These are phyloP conservation scores for Mortierella sp. DNA, from an alignment of 371 early-diverging fungal species.

Conservation along the genomic window DNA sequence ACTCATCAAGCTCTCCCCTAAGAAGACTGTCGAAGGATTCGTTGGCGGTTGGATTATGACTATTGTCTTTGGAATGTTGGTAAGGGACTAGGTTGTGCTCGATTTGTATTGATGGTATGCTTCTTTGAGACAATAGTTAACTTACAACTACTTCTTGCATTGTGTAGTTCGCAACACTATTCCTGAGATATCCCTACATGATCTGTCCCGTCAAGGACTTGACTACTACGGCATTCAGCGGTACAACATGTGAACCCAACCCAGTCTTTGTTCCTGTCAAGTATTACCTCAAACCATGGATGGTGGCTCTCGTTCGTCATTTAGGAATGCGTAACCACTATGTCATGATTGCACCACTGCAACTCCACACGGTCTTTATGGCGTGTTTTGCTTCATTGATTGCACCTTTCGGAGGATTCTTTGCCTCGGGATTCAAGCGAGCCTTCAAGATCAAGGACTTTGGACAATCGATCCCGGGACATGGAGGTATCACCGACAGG, in stretches of 20 bases:
- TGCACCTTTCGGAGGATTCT: conserved; percentile 99
- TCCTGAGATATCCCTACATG: conserved; percentile 82
- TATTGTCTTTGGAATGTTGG: conserved; percentile 84
- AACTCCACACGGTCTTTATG: conserved; percentile 91
- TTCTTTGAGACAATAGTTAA: too few relatives aligned
- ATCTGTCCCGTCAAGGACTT: conserved; percentile 86
- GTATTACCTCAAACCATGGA: conserved; percentile 60
- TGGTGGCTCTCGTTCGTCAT: conserved; percentile 58
- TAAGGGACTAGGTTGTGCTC: conserved; percentile 50
- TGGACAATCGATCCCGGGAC: conserved; percentile 97
- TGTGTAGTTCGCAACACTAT: conserved; percentile 58
- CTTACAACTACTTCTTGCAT: too few relatives aligned
- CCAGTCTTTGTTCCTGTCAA: conserved; percentile 74
- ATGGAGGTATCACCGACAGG: conserved; percentile 99
- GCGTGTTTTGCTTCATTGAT: conserved; percentile 96
- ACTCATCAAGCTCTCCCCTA: conserved; percentile 95
- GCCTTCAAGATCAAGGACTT: conserved; percentile 99
- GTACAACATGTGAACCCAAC: conserved; percentile 69
- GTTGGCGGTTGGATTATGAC: conserved; percentile 95
- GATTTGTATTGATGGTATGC: background rate
- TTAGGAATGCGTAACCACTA: conserved; percentile 36
- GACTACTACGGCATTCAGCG: conserved; percentile 63
- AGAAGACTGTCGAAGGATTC: conserved; percentile 99
- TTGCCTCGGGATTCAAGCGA: conserved; percentile 98
- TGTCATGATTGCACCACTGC: conserved; percentile 82